Conservation (phyloP, 2,329 filamentous ascomycete species). For the Alternaria consortialis region DNA sequence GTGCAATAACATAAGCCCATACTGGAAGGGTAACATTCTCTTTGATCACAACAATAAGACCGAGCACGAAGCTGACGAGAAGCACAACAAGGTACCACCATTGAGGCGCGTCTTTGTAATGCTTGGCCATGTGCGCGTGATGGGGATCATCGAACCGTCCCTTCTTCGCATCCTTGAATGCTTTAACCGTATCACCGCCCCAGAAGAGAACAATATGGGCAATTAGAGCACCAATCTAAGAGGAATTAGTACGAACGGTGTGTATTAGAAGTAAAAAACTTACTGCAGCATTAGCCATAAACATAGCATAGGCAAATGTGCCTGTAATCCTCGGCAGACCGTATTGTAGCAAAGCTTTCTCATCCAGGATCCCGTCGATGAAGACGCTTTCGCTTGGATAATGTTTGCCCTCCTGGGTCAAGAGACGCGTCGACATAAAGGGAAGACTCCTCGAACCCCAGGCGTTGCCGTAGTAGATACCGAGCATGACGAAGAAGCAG, state of each 20-base stretch:
- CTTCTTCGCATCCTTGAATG: constrained; percentile 20
- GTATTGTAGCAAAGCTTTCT: constrained; percentile 21
- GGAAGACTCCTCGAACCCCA: constrained; percentile 22
- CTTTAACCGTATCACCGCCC: constrained; percentile 21
- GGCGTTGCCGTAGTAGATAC: constrained; percentile 25
- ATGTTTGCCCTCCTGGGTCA: constrained; percentile 16
- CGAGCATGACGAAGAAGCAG: constrained; percentile 23
- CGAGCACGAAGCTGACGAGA: constrained; percentile 22
- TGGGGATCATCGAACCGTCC: constrained; percentile 24
- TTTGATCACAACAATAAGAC: constrained; percentile 23
- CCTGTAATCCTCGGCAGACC: constrained; percentile 22
- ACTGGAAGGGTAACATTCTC: constrained; percentile 24
- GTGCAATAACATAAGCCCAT: constrained; percentile 24
- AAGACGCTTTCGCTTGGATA: constrained; percentile 25
- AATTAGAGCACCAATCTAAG: constrained; percentile 21
- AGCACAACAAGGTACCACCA: constrained; percentile 27
- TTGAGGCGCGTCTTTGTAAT: constrained; percentile 25
- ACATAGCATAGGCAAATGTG: constrained; percentile 27
- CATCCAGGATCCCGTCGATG: constrained; percentile 21
- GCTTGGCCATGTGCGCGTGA: constrained; percentile 21
- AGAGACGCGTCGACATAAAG: constrained; percentile 27
- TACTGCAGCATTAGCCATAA: constrained; percentile 29
- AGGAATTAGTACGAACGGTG: background rate
- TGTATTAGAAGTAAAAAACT: background rate
- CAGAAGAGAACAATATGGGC: constrained; percentile 25